phyloP scores from a whole-genome alignment of 768 basidiomycete genomes.

The Russula abietina region DNA sequence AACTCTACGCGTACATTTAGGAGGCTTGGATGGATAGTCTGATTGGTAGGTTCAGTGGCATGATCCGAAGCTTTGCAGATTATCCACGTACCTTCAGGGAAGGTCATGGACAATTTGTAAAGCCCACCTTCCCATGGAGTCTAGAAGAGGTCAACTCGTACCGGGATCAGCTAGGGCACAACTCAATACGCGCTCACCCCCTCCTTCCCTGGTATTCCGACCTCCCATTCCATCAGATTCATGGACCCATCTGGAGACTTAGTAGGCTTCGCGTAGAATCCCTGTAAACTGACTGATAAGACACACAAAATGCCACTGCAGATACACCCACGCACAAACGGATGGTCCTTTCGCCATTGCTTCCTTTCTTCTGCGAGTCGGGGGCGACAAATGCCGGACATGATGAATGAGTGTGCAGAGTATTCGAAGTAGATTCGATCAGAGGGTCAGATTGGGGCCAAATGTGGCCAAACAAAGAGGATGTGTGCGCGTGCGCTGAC shows the following conservation, averaged over 20 bases:
- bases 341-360: constrained; percentile 98
- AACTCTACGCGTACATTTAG: constrained; percentile 62
- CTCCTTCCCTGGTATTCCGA: constrained; percentile 92
- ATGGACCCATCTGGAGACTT: constrained; percentile 90
- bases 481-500: constrained; percentile 19
- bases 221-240: constrained; percentile 98
- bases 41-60: constrained; percentile 11
- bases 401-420: constrained; percentile 29
- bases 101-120: constrained; percentile 88
- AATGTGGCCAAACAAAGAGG: constrained; percentile 17
- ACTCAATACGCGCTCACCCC: constrained; percentile 49
- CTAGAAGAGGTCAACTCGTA: constrained; percentile 38
- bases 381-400: constrained; percentile 91
- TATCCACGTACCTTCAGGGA: constrained; percentile 77
- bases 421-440: not conserved
- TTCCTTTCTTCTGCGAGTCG: constrained; percentile 96
- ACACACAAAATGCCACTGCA: not conserved
- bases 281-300: constrained; percentile 42
- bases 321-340: constrained; percentile 76
- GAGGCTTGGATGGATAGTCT: constrained; percentile 96
- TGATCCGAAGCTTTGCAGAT: not conserved
- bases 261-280: constrained; percentile 92
- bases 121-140: constrained; percentile 97
- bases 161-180: not conserved
- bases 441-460: not conserved